phyloP scores from a whole-genome alignment of 163 green algal genomes.

The Trebouxia gelatinosa region DNA sequence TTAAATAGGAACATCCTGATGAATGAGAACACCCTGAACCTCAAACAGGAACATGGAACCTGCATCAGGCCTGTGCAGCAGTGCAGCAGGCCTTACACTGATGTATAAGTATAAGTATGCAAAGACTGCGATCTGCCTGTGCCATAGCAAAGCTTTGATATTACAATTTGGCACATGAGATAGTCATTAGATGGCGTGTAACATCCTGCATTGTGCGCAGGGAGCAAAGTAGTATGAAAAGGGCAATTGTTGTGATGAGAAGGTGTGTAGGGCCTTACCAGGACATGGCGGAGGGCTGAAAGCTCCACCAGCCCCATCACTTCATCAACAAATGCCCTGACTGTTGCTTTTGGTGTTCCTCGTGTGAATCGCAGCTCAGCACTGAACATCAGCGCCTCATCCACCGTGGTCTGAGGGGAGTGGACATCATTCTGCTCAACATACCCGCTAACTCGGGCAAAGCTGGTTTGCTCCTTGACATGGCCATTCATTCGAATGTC shows the following conservation, averaged over 20 bases:
- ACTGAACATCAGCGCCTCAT: constrained; percentile 54
- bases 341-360: constrained; percentile 7
- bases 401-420: constrained; percentile 48
- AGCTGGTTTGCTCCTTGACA: constrained; percentile 62
- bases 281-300: constrained; percentile 15
- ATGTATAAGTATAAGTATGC: no score
- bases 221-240: neutral
- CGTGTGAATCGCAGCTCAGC: constrained; percentile 45
- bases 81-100: no score
- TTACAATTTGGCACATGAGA: neutral
- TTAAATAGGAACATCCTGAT: constrained; percentile 4
- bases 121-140: no score
- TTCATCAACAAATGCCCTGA: constrained; percentile 43
- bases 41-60: no score
- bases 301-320: constrained; percentile 53
- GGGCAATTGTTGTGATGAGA: no score
- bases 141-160: neutral
- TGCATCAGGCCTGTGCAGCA: no score
- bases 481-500: constrained; percentile 67
- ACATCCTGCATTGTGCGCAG: neutral
- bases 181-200: neutral
- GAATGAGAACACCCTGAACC: neutral
- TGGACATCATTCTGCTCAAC: constrained; percentile 61
- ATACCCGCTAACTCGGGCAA: constrained; percentile 61
- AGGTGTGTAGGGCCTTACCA: constrained; percentile 24